These are phyloP conservation scores for Diplogelasinospora grovesii DNA, from an alignment of 495 filamentous ascomycete species.

Conservation along the genomic window DNA sequence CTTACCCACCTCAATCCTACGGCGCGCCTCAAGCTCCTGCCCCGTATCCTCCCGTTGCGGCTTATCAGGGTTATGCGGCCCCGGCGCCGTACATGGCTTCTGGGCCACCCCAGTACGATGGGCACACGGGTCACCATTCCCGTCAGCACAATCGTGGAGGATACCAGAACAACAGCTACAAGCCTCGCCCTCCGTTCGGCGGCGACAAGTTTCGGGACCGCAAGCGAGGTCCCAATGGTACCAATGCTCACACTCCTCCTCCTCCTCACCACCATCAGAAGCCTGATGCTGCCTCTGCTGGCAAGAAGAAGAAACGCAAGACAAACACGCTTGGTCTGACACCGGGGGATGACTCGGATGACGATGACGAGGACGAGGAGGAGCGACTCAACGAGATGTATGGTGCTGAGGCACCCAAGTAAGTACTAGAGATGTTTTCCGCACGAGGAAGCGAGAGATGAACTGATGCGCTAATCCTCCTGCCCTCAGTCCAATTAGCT, in stretches of 20 bases:
- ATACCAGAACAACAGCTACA: constrained; percentile 25
- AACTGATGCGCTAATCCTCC: no score
- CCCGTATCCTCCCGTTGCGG: constrained; percentile 26
- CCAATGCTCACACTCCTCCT: constrained; percentile 25
- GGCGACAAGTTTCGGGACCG: constrained; percentile 41
- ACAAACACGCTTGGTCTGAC: constrained; percentile 77
- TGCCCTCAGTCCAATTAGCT: constrained; percentile 39
- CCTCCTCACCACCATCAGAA: constrained; percentile 57
- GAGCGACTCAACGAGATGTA: constrained; percentile 62
- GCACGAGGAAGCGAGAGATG: no score
- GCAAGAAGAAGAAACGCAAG: constrained; percentile 71
- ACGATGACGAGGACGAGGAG: constrained; percentile 68
- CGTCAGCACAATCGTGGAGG: constrained; percentile 33
- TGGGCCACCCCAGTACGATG: constrained; percentile 24
- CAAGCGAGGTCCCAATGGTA: constrained; percentile 28
- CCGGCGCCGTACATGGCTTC: constrained; percentile 24
- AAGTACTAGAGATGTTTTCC: constrained; percentile 22
- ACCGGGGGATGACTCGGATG: constrained; percentile 62
- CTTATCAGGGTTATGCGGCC: constrained; percentile 31
- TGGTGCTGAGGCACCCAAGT: constrained; percentile 43
- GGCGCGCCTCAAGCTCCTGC: constrained; percentile 23
- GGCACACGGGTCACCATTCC: constrained; percentile 22
- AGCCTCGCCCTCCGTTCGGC: constrained; percentile 25
- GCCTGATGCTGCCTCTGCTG: constrained; percentile 50
- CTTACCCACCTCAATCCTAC: constrained; percentile 28